Base-by-base conservation (phyloP, 371 early-diverging fungal species). In the Mortierella sp. region DNA sequence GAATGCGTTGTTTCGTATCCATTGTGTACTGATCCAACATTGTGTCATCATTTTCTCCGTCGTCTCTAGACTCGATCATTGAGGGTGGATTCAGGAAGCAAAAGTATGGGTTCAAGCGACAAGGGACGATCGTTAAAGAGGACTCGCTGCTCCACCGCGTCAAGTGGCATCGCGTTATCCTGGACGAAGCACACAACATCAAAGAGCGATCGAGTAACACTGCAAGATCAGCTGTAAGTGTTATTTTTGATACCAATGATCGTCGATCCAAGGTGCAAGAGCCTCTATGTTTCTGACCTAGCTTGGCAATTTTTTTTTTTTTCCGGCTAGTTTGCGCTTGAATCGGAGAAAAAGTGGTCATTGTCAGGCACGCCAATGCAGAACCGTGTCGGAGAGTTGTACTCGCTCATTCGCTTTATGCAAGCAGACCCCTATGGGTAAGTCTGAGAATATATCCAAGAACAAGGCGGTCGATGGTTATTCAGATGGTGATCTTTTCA, bases 291-390 rank as follows among this genome's bases (percentile, higher is more conserved):
- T 13, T 26, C 4, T 39, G 28, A 27, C 24, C 12, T 19, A 18
- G n/a, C 23, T 12, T 13, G 45, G 16, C 14, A 43, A 7, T 39
- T 48, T 48, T 54, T 34, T 13, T 39, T 48, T 48, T 54, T 34
- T 27, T 18, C 16, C 6, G 26, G n/a, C 0, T 58, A 87, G 84
- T 97, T 95, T 80, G 87, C 84, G 21, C 80, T 99, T n/a, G 71
- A 89, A 12, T 80, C 89, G 21, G 80, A 89, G 7, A 88, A 82
- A 70, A 91, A 91, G 52, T 98, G 99, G 95, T 89, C 93, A 0
- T 81, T 99, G 9, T 93, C 94, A 1, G 99, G 99, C 14, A 99
- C 99, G 4, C 99, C 99, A 13, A 83, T 99, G 65, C 99, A 99
- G 68, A 99, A 99, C 80, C 92, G 98, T 23, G 93, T 99, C 2